These are phyloP conservation scores for Lasiosphaeria hispida DNA, from an alignment of 495 filamentous ascomycete genomes.

Conservation along the genomic window DNA sequence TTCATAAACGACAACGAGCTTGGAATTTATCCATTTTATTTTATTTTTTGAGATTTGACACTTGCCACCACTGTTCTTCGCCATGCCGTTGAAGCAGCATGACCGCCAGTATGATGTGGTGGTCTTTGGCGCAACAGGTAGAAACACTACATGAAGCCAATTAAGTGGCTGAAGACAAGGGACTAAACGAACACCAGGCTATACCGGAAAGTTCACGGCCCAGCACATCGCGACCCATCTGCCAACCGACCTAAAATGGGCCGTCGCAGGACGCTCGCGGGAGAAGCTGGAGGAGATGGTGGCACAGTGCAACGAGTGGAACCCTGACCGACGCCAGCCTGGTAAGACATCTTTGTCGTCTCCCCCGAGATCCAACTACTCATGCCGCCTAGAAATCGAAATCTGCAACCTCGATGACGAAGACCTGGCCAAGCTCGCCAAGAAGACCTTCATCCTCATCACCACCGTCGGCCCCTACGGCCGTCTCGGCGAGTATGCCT, in stretches of 20 bases:
- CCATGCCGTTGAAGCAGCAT: slow-evolving; percentile 45
- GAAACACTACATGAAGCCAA: slow-evolving; percentile 66
- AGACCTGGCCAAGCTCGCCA: slow-evolving; percentile 63
- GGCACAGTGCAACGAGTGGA: slow-evolving; percentile 61
- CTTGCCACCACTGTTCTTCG: not conserved
- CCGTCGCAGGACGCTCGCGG: slow-evolving; percentile 76
- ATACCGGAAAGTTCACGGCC: slow-evolving; percentile 76
- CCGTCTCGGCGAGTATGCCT: slow-evolving; percentile 71
- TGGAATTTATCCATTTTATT: not conserved
- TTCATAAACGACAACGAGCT: too few relatives aligned
- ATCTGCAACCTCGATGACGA: slow-evolving; percentile 60
- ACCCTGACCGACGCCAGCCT: slow-evolving; percentile 67
- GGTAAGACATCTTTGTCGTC: slow-evolving; percentile 39
- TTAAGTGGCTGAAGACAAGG: not conserved
- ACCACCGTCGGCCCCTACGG: slow-evolving; percentile 84
- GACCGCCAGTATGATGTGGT: slow-evolving; percentile 75
- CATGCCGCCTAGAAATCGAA: slow-evolving; percentile 52
- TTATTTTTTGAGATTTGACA: not conserved
- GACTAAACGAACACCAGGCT: slow-evolving; percentile 54
- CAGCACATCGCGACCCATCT: slow-evolving; percentile 72
- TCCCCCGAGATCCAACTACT: not conserved
- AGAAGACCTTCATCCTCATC: slow-evolving; percentile 75
- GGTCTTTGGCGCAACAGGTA: slow-evolving; percentile 69
- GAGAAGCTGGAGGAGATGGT: slow-evolving; percentile 68
- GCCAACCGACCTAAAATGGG: slow-evolving; percentile 85